Evolutionary conservation across 1,139 yeast genomes (phyloP).

Genomic region (Diutina neorugosa): DNA sequence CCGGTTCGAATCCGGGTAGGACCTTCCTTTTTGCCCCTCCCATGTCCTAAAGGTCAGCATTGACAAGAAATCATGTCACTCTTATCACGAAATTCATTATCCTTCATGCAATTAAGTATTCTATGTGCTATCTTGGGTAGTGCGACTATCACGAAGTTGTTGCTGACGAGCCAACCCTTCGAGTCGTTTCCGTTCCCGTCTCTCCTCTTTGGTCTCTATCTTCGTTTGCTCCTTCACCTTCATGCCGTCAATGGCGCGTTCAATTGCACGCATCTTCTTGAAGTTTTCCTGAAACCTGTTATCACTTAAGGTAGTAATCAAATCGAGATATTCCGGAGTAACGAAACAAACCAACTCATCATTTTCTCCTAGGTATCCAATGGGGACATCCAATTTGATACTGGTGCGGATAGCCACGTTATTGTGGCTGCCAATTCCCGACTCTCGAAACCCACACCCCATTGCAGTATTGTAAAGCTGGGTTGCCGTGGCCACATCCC

Average conservation of each 20-base stretch:
- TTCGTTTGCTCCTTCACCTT: slow-evolving; percentile 5
- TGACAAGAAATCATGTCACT: neutral
- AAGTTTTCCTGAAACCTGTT: slow-evolving; percentile 56
- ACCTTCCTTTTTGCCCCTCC: slow-evolving; percentile 39
- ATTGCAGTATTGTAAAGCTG: slow-evolving; percentile 57
- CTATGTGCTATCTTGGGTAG: neutral
- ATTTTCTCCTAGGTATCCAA: slow-evolving; percentile 37
- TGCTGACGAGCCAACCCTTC: slow-evolving; percentile 50
- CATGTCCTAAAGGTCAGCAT: neutral
- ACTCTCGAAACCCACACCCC: slow-evolving; percentile 78
- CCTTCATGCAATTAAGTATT: neutral
- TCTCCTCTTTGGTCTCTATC: slow-evolving; percentile 34
- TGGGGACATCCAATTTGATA: slow-evolving; percentile 61
- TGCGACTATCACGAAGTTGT: neutral
- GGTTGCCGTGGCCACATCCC: slow-evolving; percentile 47
- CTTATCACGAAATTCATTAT: neutral
- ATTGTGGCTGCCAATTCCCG: slow-evolving; percentile 72
- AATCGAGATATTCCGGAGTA: slow-evolving; percentile 30
- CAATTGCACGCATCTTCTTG: slow-evolving; percentile 38
- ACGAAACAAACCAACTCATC: slow-evolving; percentile 31
- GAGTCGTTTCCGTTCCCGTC: slow-evolving; percentile 43
- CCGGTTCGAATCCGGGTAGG: slow-evolving; percentile 96
- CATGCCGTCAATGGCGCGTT: slow-evolving; percentile 27
- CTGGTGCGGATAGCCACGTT: slow-evolving; percentile 71
- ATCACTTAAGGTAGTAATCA: slow-evolving; percentile 36